Evolutionary conservation across 805 yeast genomes (phyloP), one percentile per base, ranked within the genome.

Genomic region (Candida glaebosa): DNA sequence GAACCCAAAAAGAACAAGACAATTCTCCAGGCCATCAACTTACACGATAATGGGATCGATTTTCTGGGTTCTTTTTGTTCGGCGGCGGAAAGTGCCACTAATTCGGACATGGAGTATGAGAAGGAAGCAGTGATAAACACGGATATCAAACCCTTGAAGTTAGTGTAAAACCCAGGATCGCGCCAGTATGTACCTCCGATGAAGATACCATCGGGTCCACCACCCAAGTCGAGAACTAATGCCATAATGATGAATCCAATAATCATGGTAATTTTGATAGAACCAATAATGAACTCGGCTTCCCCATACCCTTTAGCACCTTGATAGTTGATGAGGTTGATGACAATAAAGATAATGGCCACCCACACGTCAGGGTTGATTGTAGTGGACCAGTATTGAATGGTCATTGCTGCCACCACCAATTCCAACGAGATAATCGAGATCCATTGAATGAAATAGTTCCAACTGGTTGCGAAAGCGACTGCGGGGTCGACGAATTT

Each of bases 21-120:
- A 40, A 70, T 64, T 59, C 75, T 58, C 71, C 73, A 65, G 50
- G 69, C 67, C 5, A 67, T 70, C 45, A 65, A 71, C 41, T 66
- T 66, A 31, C 61, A 61, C 18, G 75, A 73, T 31, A 55, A 57
- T 17, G 75, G 75, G 41, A 69, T 54, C 2, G 69, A 54, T 33
- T 58, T 56, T 36, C 69, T 51, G 5, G 73, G 73, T 49, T 69
- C 65, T 32, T 56, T 59, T 5, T 69, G 58, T 48, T 69, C 75
- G 10, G 67, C 67, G 25, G 67, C 63, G n/a, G 67, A 64, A 34
- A 65, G 56, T 12, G 65, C 67, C 10, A 60, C 60, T 48, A 65
- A 53, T 50, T 65, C 71, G 36, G 63, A 57, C 26, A 69, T 69
- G 3, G 67, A 68, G 35, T 60, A 58, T 12, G 63, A 53, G 42